Evolutionary conservation across 2,329 filamentous ascomycete genomes (phyloP).

Genomic region (Canariomyces notabilis): DNA sequence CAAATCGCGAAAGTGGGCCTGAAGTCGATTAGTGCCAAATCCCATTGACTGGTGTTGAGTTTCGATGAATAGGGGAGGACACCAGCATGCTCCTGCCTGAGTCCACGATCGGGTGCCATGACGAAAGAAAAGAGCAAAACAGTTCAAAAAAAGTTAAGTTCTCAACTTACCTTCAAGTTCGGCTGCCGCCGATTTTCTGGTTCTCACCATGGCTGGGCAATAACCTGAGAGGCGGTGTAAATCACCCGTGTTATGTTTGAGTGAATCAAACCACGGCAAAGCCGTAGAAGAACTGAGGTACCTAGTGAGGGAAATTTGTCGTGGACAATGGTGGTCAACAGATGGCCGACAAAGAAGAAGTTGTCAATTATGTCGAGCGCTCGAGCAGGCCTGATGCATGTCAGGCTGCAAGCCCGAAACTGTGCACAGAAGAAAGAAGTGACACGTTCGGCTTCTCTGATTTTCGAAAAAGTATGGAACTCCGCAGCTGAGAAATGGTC

Average conservation of each 20-base stretch:
- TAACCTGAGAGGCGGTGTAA: background rate
- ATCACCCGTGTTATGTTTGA: background rate
- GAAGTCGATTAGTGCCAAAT: slow-evolving; percentile 5
- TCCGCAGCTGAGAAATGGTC: background rate
- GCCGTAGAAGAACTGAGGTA: background rate
- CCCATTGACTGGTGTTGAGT: too few relatives aligned
- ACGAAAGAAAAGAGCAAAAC: background rate
- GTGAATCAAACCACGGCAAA: background rate
- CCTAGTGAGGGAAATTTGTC: background rate
- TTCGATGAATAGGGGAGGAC: too few relatives aligned
- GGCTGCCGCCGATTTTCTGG: slow-evolving; percentile 21
- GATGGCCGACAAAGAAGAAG: background rate
- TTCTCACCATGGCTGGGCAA: slow-evolving; percentile 15
- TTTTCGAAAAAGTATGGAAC: too few relatives aligned
- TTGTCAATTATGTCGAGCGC: background rate
- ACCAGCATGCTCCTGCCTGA: too few relatives aligned
- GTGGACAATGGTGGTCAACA: background rate
- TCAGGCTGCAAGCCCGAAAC: background rate
- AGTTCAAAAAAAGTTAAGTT: background rate
- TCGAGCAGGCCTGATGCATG: background rate
- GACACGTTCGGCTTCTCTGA: too few relatives aligned
- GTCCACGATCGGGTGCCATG: background rate
- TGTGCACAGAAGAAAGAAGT: too few relatives aligned
- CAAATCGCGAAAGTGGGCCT: slow-evolving; percentile 16
- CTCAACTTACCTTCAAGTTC: slow-evolving; percentile 20